These are phyloP conservation scores for Phytopythium ostracodes DNA, from an alignment of 352 stramenopile genomes.

Conservation along the genomic window DNA sequence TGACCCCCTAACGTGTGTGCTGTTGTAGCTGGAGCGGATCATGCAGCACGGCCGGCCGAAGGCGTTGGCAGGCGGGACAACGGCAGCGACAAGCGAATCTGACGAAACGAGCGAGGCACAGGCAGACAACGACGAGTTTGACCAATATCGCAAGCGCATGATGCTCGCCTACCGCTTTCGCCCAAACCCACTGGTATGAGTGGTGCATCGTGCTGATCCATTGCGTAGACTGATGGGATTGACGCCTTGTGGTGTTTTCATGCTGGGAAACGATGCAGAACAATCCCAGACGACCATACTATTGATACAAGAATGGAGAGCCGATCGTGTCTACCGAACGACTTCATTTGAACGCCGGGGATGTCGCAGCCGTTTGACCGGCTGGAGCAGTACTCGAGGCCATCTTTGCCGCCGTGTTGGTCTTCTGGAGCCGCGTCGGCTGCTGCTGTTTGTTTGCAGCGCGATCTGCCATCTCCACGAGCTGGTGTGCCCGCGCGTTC, in stretches of 20 bases:
- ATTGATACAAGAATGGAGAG: neutral
- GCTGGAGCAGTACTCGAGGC: too few relatives aligned
- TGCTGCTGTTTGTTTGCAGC: conserved; percentile 13
- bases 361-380: neutral
- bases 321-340: neutral
- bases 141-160: conserved; percentile 22
- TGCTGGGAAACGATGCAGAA: neutral
- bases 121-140: conserved; percentile 18
- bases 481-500: conserved; percentile 25
- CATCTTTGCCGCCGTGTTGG: neutral
- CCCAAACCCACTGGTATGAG: conserved; percentile 13
- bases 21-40: neutral
- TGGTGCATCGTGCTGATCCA: neutral
- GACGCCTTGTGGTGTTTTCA: neutral
- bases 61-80: neutral
- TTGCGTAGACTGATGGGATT: neutral
- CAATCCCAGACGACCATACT: neutral
- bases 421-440: neutral
- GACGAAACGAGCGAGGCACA: conserved; percentile 4
- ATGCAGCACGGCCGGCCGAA: neutral
- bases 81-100: neutral
- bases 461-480: conserved; percentile 15
- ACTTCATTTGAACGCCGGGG: neutral
- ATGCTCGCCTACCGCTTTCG: conserved; percentile 22
- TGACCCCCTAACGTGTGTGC: too few relatives aligned